These are phyloP conservation scores for Talaromyces islandicus DNA, from an alignment of 2,329 filamentous ascomycete genomes.

Conservation along the genomic window DNA sequence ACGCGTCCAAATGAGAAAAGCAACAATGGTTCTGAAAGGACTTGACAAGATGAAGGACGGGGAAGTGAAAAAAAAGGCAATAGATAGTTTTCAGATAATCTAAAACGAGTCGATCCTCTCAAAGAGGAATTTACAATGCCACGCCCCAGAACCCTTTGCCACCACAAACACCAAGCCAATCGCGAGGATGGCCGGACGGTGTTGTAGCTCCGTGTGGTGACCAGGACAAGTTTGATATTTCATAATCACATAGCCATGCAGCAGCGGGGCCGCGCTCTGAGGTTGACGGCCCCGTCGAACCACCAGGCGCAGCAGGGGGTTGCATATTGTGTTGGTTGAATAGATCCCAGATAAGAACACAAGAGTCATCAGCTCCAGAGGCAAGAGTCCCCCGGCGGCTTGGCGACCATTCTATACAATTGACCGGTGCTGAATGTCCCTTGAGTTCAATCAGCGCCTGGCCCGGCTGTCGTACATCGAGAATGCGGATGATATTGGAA, in stretches of 20 bases:
- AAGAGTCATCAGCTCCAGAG: slow-evolving; percentile 84
- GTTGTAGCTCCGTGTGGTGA: slow-evolving; percentile 37
- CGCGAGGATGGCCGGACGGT: slow-evolving; percentile 25
- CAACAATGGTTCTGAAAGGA: background rate
- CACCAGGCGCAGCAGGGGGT: slow-evolving; percentile 25
- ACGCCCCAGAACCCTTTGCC: slow-evolving; percentile 42
- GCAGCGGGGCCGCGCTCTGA: slow-evolving; percentile 40
- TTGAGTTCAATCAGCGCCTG: slow-evolving; percentile 90
- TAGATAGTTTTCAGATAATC: background rate
- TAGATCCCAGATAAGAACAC: slow-evolving; percentile 91
- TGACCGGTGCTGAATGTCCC: slow-evolving; percentile 78
- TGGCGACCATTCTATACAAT: slow-evolving; percentile 94
- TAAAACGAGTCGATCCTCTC: background rate
- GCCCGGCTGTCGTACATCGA: slow-evolving; percentile 92
- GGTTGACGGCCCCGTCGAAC: slow-evolving; percentile 17
- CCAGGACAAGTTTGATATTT: slow-evolving; percentile 44
- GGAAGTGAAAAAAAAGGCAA: background rate
- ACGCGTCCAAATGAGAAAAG: background rate
- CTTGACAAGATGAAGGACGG: background rate
- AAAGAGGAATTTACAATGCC: slow-evolving; percentile 21
- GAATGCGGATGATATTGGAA: slow-evolving; percentile 83
- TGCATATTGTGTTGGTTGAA: slow-evolving; percentile 58
- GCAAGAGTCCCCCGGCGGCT: slow-evolving; percentile 79
- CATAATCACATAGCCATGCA: slow-evolving; percentile 42
- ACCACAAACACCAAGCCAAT: slow-evolving; percentile 42